Percentiles rank a stretch among this genome's conserved stretches.
Evolutionary conservation across 192 early-diverging fungal genomes (phyloP).

Genomic region (Mortierella claussenii): DNA sequence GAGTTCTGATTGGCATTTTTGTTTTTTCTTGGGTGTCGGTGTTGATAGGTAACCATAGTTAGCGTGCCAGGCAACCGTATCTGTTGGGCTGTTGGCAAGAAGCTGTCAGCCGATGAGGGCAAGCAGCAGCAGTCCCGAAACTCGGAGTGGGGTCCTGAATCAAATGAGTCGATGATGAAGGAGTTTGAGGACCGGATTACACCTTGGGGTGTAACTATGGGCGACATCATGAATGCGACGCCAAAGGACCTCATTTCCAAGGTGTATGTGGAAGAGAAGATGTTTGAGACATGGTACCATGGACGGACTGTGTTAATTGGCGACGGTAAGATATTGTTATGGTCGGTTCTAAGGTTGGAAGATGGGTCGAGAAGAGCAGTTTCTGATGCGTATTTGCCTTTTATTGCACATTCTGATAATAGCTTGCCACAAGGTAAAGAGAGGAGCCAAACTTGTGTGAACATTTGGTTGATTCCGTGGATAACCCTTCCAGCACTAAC

Average conservation of each 20-base stretch:
- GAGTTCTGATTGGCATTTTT: background rate
- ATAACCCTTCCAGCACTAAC: background rate
- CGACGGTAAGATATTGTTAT: conserved; percentile 15
- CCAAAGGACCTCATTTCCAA: conserved; percentile 29
- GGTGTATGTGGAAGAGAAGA: conserved; percentile 35
- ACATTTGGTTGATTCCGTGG: background rate
- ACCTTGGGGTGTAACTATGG: conserved; percentile 20
- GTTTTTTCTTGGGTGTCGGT: too few relatives aligned
- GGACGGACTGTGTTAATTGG: conserved; percentile 22
- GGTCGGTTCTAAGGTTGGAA: background rate
- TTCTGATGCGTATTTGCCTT: background rate
- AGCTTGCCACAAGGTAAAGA: conserved; percentile 9
- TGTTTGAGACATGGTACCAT: conserved; percentile 36
- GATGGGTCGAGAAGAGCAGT: background rate
- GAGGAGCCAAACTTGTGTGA: background rate
- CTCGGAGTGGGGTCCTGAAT: conserved; percentile 24
- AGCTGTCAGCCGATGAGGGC: background rate
- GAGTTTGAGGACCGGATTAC: background rate
- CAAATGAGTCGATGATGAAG: conserved; percentile 9
- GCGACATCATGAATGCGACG: conserved; percentile 21
- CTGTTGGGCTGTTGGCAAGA: conserved; percentile 13
- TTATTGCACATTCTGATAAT: background rate
- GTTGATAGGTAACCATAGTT: conserved; percentile 4
- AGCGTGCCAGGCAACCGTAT: conserved; percentile 10
- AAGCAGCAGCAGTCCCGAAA: conserved; percentile 1